Conservation (phyloP, 1,284 basidiomycete species). For the Ganoderma sinense region DNA sequence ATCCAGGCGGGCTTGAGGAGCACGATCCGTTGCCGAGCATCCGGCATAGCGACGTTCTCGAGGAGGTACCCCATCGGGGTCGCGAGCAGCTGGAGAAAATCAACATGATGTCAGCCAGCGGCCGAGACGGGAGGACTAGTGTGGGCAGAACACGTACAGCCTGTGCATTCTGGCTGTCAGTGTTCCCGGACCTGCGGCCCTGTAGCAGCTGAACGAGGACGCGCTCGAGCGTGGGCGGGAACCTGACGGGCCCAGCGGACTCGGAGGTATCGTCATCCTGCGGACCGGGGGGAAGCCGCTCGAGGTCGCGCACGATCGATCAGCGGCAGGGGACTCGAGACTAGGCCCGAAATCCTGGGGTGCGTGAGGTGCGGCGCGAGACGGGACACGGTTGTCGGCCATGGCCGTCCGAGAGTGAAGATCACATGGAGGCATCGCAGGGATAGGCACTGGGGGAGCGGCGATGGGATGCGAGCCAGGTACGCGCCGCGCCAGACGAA, state of each 20-base stretch:
- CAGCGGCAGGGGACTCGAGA: background rate
- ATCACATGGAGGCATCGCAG: background rate
- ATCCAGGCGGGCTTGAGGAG: background rate
- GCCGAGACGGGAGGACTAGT: no score
- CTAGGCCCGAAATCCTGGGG: background rate
- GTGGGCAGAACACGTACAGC: background rate
- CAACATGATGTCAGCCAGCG: background rate
- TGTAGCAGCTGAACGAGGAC: background rate
- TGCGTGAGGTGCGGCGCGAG: background rate
- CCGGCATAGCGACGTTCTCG: background rate
- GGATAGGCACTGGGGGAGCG: background rate
- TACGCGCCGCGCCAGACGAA: background rate
- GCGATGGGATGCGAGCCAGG: background rate
- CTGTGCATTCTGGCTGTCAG: background rate
- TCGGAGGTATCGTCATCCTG: background rate
- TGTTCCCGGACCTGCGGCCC: background rate
- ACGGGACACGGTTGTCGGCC: background rate
- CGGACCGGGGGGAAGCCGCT: background rate
- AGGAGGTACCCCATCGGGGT: background rate
- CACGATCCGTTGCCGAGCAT: background rate
- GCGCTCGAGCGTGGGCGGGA: background rate
- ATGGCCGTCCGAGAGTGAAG: background rate
- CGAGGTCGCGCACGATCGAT: background rate
- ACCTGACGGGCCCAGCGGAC: background rate
- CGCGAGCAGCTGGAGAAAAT: background rate